Evolutionary conservation across 257 asterid genomes (phyloP).

Genomic region (Knoxia roxburghii): DNA sequence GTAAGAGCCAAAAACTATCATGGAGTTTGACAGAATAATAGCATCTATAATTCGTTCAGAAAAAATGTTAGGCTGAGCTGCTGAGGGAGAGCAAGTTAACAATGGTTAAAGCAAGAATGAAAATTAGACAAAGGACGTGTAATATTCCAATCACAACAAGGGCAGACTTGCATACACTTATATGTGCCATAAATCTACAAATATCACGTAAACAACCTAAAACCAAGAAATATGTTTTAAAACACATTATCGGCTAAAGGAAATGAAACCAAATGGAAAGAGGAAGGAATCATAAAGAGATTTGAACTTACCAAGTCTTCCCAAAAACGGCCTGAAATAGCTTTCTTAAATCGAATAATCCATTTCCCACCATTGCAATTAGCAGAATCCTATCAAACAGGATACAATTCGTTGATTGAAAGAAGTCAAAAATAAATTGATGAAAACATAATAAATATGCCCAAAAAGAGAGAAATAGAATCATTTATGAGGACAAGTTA

Average conservation of each 20-base stretch:
- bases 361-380: constrained; percentile 96
- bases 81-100: neutral
- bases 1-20: neutral
- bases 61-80: neutral
- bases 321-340: constrained; percentile 95
- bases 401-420: neutral
- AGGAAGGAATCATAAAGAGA: neutral
- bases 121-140: neutral
- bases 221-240: neutral
- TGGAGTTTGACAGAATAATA: neutral
- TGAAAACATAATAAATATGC: neutral
- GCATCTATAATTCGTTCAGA: neutral
- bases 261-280: neutral
- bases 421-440: too few species aligned
- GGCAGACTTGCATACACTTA: neutral
- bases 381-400: constrained; percentile 64
- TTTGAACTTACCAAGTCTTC: constrained; percentile 78
- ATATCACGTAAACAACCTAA: neutral
- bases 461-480: neutral
- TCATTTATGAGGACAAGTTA: constrained; percentile 21
- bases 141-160: too few species aligned
- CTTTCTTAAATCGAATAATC: constrained; percentile 92
- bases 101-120: neutral
- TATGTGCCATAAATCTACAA: neutral
- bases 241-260: neutral